A percentile compares a stretch with the other conserved stretches of the same genome.
phyloP scores from a whole-genome alignment of 1,284 basidiomycete species.

The Taiwanofungus camphoratus region DNA sequence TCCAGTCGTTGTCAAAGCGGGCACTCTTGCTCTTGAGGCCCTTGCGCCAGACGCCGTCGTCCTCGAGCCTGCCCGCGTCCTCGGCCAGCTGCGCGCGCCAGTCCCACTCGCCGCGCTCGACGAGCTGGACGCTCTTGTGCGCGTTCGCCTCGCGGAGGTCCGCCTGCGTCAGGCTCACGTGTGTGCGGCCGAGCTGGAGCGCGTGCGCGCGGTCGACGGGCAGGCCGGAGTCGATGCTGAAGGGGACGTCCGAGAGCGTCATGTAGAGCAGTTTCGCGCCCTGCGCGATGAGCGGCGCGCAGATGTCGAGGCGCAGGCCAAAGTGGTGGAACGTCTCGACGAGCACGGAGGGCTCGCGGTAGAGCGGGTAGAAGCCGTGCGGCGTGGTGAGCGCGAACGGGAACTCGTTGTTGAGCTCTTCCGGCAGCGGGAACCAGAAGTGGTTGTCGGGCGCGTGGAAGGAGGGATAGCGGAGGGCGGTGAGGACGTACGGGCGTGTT shows the following conservation, averaged over 20 bases:
- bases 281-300: slow-evolving; percentile 44
- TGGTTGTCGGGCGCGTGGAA: slow-evolving; percentile 57
- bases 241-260: slow-evolving; percentile 47
- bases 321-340: slow-evolving; percentile 34
- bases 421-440: slow-evolving; percentile 44
- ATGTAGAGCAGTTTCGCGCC: slow-evolving; percentile 63
- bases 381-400: slow-evolving; percentile 40
- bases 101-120: slow-evolving; percentile 32
- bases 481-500: slow-evolving; percentile 52
- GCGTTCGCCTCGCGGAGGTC: slow-evolving; percentile 58
- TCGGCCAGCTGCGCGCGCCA: slow-evolving; percentile 31
- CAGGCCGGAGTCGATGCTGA: slow-evolving; percentile 40
- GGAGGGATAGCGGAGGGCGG: slow-evolving; percentile 42
- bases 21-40: slow-evolving; percentile 30
- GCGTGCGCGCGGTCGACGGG: slow-evolving; percentile 42
- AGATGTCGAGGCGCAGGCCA: slow-evolving; percentile 32
- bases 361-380: slow-evolving; percentile 54
- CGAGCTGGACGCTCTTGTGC: slow-evolving; percentile 29
- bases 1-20: slow-evolving; percentile 57
- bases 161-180: slow-evolving; percentile 44
- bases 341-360: slow-evolving; percentile 33
- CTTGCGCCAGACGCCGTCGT: slow-evolving; percentile 22
- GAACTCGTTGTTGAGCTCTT: slow-evolving; percentile 15
- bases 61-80: slow-evolving; percentile 23
- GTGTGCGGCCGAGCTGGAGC: slow-evolving; percentile 20